Evolutionary conservation across 2,329 filamentous ascomycete genomes (phyloP).

Genomic region (Huntiella savannae): DNA sequence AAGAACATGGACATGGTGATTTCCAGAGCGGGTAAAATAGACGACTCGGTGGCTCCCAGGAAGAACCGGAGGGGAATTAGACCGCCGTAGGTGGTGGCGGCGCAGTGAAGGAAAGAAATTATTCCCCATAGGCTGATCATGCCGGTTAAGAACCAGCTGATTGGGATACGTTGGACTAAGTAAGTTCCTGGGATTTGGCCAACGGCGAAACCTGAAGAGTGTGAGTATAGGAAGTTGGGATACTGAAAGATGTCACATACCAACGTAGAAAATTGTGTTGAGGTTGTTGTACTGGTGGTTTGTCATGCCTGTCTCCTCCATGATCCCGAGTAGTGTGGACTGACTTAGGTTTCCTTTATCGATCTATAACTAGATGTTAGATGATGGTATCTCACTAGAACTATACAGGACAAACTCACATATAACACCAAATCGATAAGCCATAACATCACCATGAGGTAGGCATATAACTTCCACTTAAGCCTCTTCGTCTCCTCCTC

Average conservation of each 20-base stretch:
- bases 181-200: constrained; percentile 6
- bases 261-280: constrained; percentile 31
- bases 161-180: constrained; percentile 1
- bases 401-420: not conserved
- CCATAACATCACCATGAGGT: not conserved
- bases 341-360: constrained; percentile 5
- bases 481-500: not conserved
- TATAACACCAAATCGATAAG: constrained; percentile 1
- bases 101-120: constrained; percentile 13
- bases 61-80: constrained; percentile 13
- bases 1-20: constrained; percentile 14
- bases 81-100: constrained; percentile 12
- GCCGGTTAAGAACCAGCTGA: not conserved
- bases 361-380: not conserved
- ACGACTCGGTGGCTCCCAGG: constrained; percentile 13
- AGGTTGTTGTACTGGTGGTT: constrained; percentile 29
- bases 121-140: constrained; percentile 9
- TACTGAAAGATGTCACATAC: constrained; percentile 18
- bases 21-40: constrained; percentile 8
- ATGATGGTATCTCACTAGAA: not conserved
- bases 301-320: constrained; percentile 6
- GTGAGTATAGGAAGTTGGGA: not conserved
- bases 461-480: not conserved
- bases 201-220: not conserved
- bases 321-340: constrained; percentile 4